Conservation (phyloP, 306 rosid genomes). For the Cicer arietinum region DNA sequence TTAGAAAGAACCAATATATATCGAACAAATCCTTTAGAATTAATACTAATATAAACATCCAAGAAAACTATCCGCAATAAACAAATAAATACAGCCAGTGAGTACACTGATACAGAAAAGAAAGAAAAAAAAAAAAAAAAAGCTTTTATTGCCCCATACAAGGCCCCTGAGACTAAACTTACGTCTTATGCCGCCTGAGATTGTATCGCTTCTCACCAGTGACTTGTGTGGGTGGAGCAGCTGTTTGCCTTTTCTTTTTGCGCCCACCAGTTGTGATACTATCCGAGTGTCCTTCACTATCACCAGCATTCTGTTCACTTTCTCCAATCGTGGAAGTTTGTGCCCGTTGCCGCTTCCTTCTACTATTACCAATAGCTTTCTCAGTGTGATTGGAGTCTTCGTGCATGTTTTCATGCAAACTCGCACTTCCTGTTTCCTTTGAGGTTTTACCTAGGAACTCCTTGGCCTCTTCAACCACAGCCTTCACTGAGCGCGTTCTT, state of each 20-base stretch:
- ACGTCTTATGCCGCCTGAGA: slow-evolving; percentile 82
- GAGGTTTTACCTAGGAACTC: slow-evolving; percentile 63
- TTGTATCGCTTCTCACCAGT: slow-evolving; percentile 77
- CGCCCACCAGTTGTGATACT: slow-evolving; percentile 70
- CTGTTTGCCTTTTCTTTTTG: slow-evolving; percentile 68
- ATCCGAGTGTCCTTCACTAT: slow-evolving; percentile 77
- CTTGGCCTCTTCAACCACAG: slow-evolving; percentile 78
- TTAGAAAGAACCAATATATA: slow-evolving; percentile 17
- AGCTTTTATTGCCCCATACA: slow-evolving; percentile 13
- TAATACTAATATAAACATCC: slow-evolving; percentile 29
- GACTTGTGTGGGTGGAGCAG: slow-evolving; percentile 53
- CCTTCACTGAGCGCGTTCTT: slow-evolving; percentile 77
- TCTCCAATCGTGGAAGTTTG: slow-evolving; percentile 59
- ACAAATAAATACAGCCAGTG: slow-evolving; percentile 21
- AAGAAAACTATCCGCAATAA: slow-evolving; percentile 16
- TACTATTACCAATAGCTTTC: slow-evolving; percentile 49
- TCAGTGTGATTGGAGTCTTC: slow-evolving; percentile 58
- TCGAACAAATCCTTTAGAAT: slow-evolving; percentile 4
- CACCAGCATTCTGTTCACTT: slow-evolving; percentile 65
- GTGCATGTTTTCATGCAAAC: slow-evolving; percentile 53
- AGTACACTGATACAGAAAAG: background rate
- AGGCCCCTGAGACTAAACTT: slow-evolving; percentile 55
- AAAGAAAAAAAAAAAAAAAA: background rate
- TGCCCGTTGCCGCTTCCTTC: slow-evolving; percentile 64
- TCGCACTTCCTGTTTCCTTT: slow-evolving; percentile 51